Conservation (phyloP, 2,329 filamentous ascomycete genomes). For the Coniochaeta ligniaria region DNA sequence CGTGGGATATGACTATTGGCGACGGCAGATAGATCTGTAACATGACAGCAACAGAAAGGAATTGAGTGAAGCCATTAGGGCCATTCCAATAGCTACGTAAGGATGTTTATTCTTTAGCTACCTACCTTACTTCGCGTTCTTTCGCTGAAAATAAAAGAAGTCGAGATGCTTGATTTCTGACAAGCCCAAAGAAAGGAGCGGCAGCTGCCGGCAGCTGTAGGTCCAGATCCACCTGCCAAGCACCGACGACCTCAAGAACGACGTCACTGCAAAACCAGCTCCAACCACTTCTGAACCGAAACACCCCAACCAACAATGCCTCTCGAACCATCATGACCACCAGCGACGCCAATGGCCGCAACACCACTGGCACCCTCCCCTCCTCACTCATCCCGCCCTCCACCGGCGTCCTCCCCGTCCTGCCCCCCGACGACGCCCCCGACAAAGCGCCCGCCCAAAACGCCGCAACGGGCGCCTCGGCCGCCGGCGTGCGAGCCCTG, state of each 20-base stretch:
- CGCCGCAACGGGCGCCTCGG: constrained; percentile 66
- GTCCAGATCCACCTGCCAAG: not conserved
- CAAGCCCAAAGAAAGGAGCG: too few relatives aligned
- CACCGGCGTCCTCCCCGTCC: not conserved
- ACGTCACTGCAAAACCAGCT: not conserved
- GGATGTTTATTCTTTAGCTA: too few relatives aligned
- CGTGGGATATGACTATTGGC: too few relatives aligned
- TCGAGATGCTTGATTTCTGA: too few relatives aligned
- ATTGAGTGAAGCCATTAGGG: too few relatives aligned
- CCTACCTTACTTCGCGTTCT: too few relatives aligned
- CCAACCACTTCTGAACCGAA: not conserved
- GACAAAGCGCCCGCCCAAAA: constrained; percentile 10
- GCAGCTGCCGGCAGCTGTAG: not conserved
- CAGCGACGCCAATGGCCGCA: constrained; percentile 2
- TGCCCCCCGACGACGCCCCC: not conserved
- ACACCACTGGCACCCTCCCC: not conserved
- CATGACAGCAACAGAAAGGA: too few relatives aligned
- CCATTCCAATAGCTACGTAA: too few relatives aligned
- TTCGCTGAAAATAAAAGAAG: too few relatives aligned
- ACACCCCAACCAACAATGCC: not conserved
- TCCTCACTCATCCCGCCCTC: not conserved
- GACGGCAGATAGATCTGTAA: too few relatives aligned
- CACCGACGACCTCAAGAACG: not conserved
- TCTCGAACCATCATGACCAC: not conserved
- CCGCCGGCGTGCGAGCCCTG: constrained; percentile 75